Conservation (phyloP, 352 stramenopile species). For the Phytophthora idaei region DNA sequence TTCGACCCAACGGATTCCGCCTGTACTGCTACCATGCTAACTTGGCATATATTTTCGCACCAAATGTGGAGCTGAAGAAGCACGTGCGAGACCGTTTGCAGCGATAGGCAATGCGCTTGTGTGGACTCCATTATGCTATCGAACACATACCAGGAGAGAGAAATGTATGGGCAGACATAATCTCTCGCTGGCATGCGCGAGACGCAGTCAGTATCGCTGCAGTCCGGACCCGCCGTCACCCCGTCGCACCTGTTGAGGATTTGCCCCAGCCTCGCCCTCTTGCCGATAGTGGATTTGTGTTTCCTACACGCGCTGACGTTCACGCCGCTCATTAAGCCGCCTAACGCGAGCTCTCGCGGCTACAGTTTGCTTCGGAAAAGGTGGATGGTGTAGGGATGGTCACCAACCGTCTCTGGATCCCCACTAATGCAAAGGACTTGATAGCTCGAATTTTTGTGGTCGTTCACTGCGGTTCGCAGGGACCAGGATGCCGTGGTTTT, state of each 20-base stretch:
- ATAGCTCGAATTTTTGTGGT: slow-evolving; percentile 17
- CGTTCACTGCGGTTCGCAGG: slow-evolving; percentile 9
- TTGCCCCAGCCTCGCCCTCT: too few relatives aligned
- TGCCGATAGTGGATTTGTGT: too few relatives aligned
- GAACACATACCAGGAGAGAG: neutral
- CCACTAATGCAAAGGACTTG: neutral
- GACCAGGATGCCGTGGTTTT: slow-evolving; percentile 6
- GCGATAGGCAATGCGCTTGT: neutral
- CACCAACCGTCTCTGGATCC: slow-evolving; percentile 2
- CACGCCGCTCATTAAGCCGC: too few relatives aligned
- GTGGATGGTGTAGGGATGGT: neutral
- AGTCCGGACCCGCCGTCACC: neutral
- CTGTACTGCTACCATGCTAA: neutral
- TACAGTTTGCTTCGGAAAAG: neutral
- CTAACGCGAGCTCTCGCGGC: too few relatives aligned
- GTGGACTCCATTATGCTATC: neutral
- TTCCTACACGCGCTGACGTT: too few relatives aligned
- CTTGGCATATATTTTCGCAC: neutral
- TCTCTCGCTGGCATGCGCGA: neutral
- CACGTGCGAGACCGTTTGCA: neutral
- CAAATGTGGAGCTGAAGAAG: neutral
- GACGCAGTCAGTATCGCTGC: neutral
- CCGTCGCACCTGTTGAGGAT: too few relatives aligned
- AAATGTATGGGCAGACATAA: neutral
- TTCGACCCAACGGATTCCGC: neutral